phyloP scores from a whole-genome alignment of 2,329 filamentous ascomycete genomes.

The Aspergillus awamori region DNA sequence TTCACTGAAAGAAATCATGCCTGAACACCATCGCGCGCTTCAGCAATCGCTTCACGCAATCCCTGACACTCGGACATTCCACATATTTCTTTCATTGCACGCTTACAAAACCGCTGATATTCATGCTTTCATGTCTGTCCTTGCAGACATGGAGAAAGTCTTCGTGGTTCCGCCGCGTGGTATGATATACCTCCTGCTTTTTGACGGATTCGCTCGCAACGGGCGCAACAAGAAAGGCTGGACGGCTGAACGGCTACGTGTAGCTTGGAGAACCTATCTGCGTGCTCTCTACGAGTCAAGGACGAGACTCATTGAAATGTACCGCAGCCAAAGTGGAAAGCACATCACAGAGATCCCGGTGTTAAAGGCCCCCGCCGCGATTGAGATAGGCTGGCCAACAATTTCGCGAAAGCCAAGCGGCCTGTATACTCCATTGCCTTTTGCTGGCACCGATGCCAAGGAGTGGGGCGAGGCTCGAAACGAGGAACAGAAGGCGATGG shows the following conservation, averaged over 20 bases:
- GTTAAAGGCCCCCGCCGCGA: slow-evolving; percentile 11
- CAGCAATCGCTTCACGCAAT: slow-evolving; percentile 68
- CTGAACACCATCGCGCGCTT: slow-evolving; percentile 60
- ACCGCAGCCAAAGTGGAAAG: slow-evolving; percentile 17
- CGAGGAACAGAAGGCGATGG: not conserved
- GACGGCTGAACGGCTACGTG: slow-evolving; percentile 69
- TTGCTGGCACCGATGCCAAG: slow-evolving; percentile 4
- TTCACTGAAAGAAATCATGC: slow-evolving; percentile 50
- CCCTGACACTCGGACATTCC: slow-evolving; percentile 78
- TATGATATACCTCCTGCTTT: slow-evolving; percentile 75
- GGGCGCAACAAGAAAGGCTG: slow-evolving; percentile 71
- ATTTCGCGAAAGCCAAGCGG: slow-evolving; percentile 18
- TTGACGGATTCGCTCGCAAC: slow-evolving; percentile 78
- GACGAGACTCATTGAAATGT: slow-evolving; percentile 28
- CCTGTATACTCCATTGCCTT: slow-evolving; percentile 33
- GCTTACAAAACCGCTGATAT: slow-evolving; percentile 71
- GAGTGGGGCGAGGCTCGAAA: not conserved
- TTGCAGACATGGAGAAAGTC: slow-evolving; percentile 76
- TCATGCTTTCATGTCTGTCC: slow-evolving; percentile 66
- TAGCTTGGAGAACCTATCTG: slow-evolving; percentile 68
- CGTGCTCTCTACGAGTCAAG: slow-evolving; percentile 42
- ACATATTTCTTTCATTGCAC: slow-evolving; percentile 76
- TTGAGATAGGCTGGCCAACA: slow-evolving; percentile 9
- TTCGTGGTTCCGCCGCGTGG: slow-evolving; percentile 71
- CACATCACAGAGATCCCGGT: slow-evolving; percentile 38